Evolutionary conservation across 2,329 filamentous ascomycete genomes (phyloP), one percentile per base, ranked within the genome.

Genomic region (Apiospora kogelbergensis): DNA sequence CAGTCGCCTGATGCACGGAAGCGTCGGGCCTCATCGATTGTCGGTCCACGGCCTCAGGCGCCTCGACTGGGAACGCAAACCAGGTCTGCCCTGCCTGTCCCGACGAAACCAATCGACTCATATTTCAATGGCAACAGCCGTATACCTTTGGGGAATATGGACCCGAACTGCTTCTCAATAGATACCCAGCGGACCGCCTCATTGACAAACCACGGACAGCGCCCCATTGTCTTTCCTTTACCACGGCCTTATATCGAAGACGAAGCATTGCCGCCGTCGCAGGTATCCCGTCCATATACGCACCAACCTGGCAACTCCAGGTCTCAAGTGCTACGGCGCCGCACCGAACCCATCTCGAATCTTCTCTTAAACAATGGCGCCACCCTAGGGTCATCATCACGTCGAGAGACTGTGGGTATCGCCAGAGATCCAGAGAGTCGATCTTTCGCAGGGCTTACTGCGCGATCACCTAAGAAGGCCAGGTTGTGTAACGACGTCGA

Each of bases 91-190:
- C 73, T 64, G 68, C 80, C 72, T 68, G 76, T 68, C 64, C 76
- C 77, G 4, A 77, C 73, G 15, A 89, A 88, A 71, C 84, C 86
- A 2, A 89, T 89, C 69, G 83, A 82, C 45, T 82, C 84, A 3
- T 89, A 87, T 74, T 88, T 89, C 77, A 84, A 84, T 68, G 80
- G 80, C 26, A 78, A 82, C 67, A 77, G 78, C 42, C 84, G 88
- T 2, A 85, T 89, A 69, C 85, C 88, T 0, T 84, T 90, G 74
- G 88, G 84, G n/a, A 86, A 88, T 73, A 90, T 90, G 88, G 87
- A 89, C 66, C 81, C 85, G 46, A 90, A 90, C 71, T 89, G 86
- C 75, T 90, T 90, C 73, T 79, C 83, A 17, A 81, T 88, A 15
- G 84, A 89, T 69, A 80, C 83, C 17, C 76, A 84, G 37, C 80